Evolutionary conservation across 192 early-diverging fungal species (phyloP).

Genomic region (Coemansia sp.): DNA sequence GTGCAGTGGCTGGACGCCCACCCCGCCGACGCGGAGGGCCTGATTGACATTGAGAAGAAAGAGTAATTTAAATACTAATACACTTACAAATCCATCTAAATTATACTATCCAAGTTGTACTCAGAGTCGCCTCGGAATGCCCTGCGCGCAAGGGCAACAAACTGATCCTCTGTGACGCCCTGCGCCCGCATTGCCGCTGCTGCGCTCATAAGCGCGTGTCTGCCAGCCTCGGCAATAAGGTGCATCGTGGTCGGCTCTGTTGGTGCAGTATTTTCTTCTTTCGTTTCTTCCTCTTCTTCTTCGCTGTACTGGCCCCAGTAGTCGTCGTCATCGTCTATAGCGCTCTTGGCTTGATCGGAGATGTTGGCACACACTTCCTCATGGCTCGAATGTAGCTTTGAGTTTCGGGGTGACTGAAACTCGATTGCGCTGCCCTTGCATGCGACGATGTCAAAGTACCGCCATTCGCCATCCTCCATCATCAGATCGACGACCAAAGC

Average conservation of each 20-base stretch:
- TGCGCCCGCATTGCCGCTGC: conserved; percentile 25
- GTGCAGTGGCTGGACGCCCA: conserved; percentile 44
- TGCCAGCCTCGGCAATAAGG: conserved; percentile 10
- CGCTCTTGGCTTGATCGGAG: neutral
- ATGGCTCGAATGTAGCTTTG: neutral
- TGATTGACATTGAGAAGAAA: neutral
- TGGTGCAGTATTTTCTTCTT: neutral
- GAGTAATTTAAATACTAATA: neutral
- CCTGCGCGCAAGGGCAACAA: conserved; percentile 19
- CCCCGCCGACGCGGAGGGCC: conserved; percentile 22
- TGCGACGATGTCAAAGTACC: conserved; percentile 25
- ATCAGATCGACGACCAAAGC: conserved; percentile 25
- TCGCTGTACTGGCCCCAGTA: conserved; percentile 39
- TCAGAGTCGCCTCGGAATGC: neutral
- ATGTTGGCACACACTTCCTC: neutral
- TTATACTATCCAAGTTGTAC: neutral
- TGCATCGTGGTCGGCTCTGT: neutral
- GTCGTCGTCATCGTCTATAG: conserved; percentile 11
- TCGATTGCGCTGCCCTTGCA: neutral
- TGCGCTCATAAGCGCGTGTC: conserved; percentile 25
- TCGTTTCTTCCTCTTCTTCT: conserved; percentile 3
- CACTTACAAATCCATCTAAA: too few species aligned
- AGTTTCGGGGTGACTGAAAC: neutral
- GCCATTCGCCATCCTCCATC: conserved; percentile 26
- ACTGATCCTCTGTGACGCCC: conserved; percentile 25